Conservation (phyloP, 2,329 filamentous ascomycete species). For the Sarocladium strictum region DNA sequence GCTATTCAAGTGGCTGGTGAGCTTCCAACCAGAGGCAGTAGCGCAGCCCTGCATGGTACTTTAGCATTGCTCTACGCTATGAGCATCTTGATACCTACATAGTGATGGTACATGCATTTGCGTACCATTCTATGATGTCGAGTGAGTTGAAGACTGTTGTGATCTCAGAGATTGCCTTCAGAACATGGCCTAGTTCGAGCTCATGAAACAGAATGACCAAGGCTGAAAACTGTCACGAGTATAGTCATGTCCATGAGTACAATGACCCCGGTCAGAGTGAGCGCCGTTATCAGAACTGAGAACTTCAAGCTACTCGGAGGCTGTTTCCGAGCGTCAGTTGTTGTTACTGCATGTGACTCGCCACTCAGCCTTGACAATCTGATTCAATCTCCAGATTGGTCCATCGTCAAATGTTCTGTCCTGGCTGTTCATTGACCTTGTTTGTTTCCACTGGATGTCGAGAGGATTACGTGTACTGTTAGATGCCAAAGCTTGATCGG, state of each 20-base stretch:
- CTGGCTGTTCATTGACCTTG: background rate
- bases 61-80: too few species aligned
- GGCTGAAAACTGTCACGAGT: background rate
- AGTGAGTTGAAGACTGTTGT: constrained; percentile 6
- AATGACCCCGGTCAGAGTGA: background rate
- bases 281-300: background rate
- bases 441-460: background rate
- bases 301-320: background rate
- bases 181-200: background rate
- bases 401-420: background rate
- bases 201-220: background rate
- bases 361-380: background rate
- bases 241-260: constrained; percentile 5
- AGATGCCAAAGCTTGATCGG: background rate
- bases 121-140: constrained; percentile 4
- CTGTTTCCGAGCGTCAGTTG: background rate
- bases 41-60: constrained; percentile 4
- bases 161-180: background rate
- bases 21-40: constrained; percentile 2
- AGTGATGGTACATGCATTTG: background rate
- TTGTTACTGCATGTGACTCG: background rate
- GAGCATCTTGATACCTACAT: too few species aligned
- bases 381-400: background rate
- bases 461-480: background rate
- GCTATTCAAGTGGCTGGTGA: background rate